Evolutionary conservation across 192 early-diverging fungal species (phyloP), one percentile per base, ranked within the genome.

Genomic region (Borealophlyctis nickersoniae): DNA sequence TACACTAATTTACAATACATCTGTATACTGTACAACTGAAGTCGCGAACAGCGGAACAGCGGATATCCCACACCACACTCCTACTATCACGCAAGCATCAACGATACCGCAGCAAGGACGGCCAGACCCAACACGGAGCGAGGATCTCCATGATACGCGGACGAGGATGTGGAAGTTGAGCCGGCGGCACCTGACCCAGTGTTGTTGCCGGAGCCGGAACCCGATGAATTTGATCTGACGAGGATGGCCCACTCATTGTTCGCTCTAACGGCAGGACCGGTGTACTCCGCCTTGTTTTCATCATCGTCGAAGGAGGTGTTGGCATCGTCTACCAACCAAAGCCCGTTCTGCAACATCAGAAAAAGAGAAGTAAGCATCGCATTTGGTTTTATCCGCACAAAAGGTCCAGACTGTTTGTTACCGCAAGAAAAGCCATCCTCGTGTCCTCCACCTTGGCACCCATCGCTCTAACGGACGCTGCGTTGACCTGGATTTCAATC

Each of bases 351-450:
- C 13, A 54, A 23, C 23, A 26, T 13, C 53, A 54, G 9, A 23
- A 11, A 28, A 23, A 19, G 9, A 54, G 26, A 23, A 23, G 53
- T 54, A 11, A 54, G n/a, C n/a, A n/a, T n/a, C n/a, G n/a, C n/a
- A n/a, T n/a, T n/a, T n/a, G n/a, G n/a, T n/a, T n/a, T n/a, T n/a
- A 11, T 54, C 14, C 9, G 9, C 23, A 26, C 19, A 54, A 19
- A 13, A 54, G 13, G 53, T 23, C 13, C 9, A 54, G 11, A 7
- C 11, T 19, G 13, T 11, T 13, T 23, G 23, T 7, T 54, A 54
- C 53, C 53, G 13, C 14, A 23, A 54, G n/a, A 28, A 54, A 54
- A 54, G 53, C 53, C 53, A 54, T 11, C 26, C 53, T 54, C 19
- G 53, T 23, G 26, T 54, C 53, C 27, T 7, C 9, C 11, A 26